A percentile compares a stretch with the other conserved stretches of the same genome.
phyloP scores from a whole-genome alignment of 208 protist species.

The Acanthamoeba comandoni region DNA sequence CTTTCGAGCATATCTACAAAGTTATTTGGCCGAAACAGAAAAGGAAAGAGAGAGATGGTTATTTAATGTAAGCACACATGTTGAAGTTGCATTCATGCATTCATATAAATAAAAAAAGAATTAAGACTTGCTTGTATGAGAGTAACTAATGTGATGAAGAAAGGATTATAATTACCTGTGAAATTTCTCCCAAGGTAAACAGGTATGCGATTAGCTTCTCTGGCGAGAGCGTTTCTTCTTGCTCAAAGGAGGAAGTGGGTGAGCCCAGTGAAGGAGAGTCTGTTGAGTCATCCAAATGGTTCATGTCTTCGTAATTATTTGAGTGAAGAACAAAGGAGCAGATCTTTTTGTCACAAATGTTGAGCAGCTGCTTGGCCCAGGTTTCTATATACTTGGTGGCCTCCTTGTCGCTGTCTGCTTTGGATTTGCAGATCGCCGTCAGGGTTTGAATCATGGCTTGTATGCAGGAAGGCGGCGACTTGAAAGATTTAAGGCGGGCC shows the following conservation, averaged over 20 bases:
- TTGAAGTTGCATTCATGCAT: too few species aligned
- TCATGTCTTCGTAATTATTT: too few species aligned
- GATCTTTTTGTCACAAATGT: conserved; percentile 65
- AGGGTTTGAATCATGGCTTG: conserved; percentile 69
- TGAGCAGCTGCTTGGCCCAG: conserved; percentile 43
- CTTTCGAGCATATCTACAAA: conserved; percentile 60
- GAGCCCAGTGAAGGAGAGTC: conserved; percentile 37
- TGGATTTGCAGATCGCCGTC: conserved; percentile 14
- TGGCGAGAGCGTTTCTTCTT: background rate
- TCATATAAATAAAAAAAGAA: too few species aligned
- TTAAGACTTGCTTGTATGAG: too few species aligned
- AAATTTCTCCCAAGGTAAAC: conserved; percentile 57
- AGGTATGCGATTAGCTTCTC: conserved; percentile 39
- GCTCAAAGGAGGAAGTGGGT: background rate
- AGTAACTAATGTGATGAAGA: too few species aligned
- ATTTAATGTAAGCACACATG: background rate
- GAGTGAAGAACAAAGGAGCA: conserved; percentile 45
- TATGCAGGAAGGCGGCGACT: conserved; percentile 9
- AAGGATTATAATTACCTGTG: conserved; percentile 39
- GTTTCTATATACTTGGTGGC: background rate
- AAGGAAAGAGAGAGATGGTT: background rate
- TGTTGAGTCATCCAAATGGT: too few species aligned
- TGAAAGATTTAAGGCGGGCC: conserved; percentile 26
- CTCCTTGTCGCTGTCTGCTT: conserved; percentile 42
- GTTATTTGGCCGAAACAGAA: background rate